A percentile compares a stretch with the other conserved stretches of the same genome.
phyloP scores from a whole-genome alignment of 108 stramenopile genomes.

The Cyclotella baltica region DNA sequence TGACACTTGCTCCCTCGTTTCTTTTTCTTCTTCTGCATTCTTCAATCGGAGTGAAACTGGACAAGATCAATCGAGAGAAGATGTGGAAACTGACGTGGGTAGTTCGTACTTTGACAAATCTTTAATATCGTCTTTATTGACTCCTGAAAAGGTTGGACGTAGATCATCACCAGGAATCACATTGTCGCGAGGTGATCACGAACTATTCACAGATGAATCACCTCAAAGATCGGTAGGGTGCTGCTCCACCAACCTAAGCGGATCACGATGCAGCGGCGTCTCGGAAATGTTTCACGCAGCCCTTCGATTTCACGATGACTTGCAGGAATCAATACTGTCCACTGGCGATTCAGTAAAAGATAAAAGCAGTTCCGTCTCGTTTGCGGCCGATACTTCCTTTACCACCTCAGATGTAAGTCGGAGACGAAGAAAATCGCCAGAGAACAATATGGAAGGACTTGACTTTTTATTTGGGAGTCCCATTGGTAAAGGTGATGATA shows the following conservation, averaged over 20 bases:
- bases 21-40: constrained; percentile 31
- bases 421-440: background rate
- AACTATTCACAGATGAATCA: background rate
- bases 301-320: constrained; percentile 37
- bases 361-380: constrained; percentile 39
- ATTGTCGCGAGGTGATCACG: constrained; percentile 23
- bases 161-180: constrained; percentile 4
- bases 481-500: constrained; percentile 20
- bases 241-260: constrained; percentile 13
- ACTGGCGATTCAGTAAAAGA: constrained; percentile 9
- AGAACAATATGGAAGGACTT: constrained; percentile 10
- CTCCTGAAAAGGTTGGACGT: constrained; percentile 32
- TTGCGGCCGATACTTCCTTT: constrained; percentile 47
- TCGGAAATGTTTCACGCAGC: constrained; percentile 40
- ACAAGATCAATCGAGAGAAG: constrained; percentile 8
- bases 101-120: constrained; percentile 44
- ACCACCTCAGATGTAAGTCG: constrained; percentile 5
- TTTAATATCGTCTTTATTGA: constrained; percentile 26
- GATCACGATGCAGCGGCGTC: constrained; percentile 22
- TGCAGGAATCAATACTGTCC: constrained; percentile 16
- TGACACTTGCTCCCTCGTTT: constrained; percentile 27
- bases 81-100: background rate
- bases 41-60: background rate
- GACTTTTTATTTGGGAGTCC: constrained; percentile 22
- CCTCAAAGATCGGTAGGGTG: constrained; percentile 22